Conservation (phyloP, 1,284 basidiomycete genomes). For the Cryptococcus sp. region DNA sequence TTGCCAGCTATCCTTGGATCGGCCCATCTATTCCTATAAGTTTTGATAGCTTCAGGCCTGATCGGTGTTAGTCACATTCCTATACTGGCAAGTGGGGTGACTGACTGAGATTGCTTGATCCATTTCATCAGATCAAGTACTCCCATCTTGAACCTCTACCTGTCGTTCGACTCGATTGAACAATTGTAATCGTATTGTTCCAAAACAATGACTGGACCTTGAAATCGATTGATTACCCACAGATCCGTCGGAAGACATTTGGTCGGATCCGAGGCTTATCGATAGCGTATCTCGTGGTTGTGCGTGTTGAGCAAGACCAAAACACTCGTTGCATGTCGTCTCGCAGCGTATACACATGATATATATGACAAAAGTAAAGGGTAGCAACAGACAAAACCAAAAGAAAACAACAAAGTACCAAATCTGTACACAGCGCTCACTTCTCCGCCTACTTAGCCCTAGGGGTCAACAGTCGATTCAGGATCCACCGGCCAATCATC, state of each 20-base stretch:
- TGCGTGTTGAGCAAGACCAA: no score
- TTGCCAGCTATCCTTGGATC: constrained; percentile 31
- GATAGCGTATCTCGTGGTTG: no score
- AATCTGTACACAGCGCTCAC: background rate
- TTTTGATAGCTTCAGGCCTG: constrained; percentile 30
- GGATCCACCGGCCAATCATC: constrained; percentile 28
- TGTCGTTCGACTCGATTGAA: constrained; percentile 17
- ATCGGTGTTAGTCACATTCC: background rate
- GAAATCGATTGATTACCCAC: no score
- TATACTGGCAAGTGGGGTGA: background rate
- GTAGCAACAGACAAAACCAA: no score
- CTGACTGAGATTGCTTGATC: constrained; percentile 35
- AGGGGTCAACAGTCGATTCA: constrained; percentile 25
- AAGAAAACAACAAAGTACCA: no score
- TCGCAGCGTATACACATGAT: no score
- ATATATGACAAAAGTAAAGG: no score
- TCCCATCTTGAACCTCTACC: constrained; percentile 40
- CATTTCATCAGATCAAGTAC: constrained; percentile 36
- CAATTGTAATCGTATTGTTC: no score
- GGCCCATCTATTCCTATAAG: constrained; percentile 30
- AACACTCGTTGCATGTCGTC: no score
- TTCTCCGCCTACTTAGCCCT: constrained; percentile 1
- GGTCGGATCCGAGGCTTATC: no score
- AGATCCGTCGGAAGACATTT: no score
- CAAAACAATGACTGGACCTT: no score